These are phyloP conservation scores for Euphorbia tirucalli DNA, from an alignment of 345 rosid genomes.

Conservation along the genomic window DNA sequence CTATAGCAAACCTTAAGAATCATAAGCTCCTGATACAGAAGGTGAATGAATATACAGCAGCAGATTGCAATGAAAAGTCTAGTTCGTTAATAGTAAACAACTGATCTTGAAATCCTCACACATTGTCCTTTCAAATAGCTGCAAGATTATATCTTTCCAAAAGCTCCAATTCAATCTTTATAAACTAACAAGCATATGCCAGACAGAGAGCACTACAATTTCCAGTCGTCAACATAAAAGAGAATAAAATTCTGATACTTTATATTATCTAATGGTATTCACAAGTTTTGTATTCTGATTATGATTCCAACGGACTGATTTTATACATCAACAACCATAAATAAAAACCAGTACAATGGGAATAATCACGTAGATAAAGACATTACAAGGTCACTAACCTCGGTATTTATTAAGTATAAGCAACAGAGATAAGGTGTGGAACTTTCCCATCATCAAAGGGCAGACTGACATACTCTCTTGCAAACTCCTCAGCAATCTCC, in stretches of 20 bases:
- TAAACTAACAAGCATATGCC: not conserved
- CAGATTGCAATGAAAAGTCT: not conserved
- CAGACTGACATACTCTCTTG: conserved; percentile 60
- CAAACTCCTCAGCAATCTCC: conserved; percentile 74
- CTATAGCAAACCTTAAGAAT: not conserved
- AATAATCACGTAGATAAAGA: not conserved
- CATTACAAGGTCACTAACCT: conserved; percentile 3
- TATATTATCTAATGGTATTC: not conserved
- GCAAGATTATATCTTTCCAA: not conserved
- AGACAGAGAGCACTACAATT: not conserved
- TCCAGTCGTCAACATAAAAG: not conserved
- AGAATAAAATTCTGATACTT: not conserved
- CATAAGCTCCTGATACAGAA: not conserved
- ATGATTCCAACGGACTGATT: not conserved
- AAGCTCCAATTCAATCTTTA: not conserved
- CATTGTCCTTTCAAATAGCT: not conserved
- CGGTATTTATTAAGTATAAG: conserved; percentile 12
- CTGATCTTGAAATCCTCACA: not conserved
- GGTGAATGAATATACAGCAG: not conserved
- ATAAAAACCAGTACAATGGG: not conserved
- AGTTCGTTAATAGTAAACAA: not conserved
- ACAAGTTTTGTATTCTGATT: conserved; percentile 12
- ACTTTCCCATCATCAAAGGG: conserved; percentile 74
- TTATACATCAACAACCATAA: not conserved
- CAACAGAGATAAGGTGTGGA: conserved; percentile 56